Conservation (phyloP, 345 rosid genomes). For the Boechera stricta region DNA sequence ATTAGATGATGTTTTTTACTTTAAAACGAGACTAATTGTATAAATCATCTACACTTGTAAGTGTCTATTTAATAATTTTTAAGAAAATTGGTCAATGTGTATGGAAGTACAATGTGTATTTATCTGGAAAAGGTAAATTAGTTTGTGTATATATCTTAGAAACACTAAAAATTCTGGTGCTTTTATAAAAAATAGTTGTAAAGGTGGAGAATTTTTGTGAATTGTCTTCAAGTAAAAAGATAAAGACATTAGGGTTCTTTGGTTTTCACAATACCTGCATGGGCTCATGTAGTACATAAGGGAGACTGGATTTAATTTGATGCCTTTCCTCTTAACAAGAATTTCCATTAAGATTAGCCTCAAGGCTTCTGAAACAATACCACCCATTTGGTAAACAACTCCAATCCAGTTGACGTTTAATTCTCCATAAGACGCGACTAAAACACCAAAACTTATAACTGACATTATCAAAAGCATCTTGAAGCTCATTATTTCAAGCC, state of each 20-base stretch:
- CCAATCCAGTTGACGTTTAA: constrained; percentile 79
- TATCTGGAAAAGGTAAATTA: no score
- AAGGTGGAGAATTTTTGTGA: no score
- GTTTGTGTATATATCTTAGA: no score
- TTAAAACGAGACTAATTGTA: not conserved
- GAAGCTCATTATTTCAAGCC: constrained; percentile 84
- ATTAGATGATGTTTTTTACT: no score
- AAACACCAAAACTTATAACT: constrained; percentile 81
- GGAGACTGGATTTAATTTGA: not conserved
- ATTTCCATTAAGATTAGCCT: constrained; percentile 6
- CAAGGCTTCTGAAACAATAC: constrained; percentile 82
- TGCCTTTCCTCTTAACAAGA: constrained; percentile 2
- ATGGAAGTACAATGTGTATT: no score
- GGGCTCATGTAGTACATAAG: constrained; percentile 3
- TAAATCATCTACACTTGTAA: not conserved
- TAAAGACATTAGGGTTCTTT: no score
- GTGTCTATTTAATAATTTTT: no score
- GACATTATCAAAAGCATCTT: constrained; percentile 87
- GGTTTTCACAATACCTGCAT: not conserved
- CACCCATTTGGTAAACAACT: constrained; percentile 92
- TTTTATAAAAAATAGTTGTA: no score
- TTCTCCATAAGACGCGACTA: constrained; percentile 87
- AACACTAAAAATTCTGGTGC: no score
- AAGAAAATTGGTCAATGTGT: no score
- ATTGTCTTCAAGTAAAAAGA: no score